These are phyloP conservation scores for Beta corolliflora DNA, from an alignment of 179 eudicot species.

Conservation along the genomic window DNA sequence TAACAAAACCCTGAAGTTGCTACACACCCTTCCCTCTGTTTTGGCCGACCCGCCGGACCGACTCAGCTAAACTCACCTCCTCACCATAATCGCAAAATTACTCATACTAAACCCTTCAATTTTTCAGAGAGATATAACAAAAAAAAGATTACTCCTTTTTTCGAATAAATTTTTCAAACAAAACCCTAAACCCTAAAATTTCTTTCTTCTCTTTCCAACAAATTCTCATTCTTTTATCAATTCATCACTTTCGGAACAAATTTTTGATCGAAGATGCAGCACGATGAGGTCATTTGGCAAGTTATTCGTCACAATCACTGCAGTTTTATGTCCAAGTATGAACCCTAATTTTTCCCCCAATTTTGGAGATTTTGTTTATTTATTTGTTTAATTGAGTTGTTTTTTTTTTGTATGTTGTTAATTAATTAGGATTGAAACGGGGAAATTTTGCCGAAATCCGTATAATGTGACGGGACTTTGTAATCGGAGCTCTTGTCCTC, in stretches of 20 bases:
- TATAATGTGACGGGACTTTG: constrained; percentile 94
- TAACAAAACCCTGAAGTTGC: not conserved
- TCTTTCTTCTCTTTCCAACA: not conserved
- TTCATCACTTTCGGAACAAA: too few relatives aligned
- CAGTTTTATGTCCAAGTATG: constrained; percentile 91
- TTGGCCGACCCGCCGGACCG: constrained; percentile 15
- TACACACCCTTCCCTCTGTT: not conserved
- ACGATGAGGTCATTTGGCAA: constrained; percentile 97
- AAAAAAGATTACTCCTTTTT: not conserved
- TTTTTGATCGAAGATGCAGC: constrained; percentile 63
- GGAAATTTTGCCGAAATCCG: constrained; percentile 86
- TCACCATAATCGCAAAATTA: not conserved
- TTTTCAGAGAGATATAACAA: not conserved
- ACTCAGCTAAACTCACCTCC: not conserved
- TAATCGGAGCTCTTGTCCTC: constrained; percentile 98
- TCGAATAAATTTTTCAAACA: not conserved
- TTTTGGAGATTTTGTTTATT: not conserved
- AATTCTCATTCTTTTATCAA: not conserved
- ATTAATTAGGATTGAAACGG: constrained; percentile 65
- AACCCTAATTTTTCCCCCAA: constrained; percentile 10
- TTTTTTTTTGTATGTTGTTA: not conserved
- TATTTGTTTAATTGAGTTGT: not conserved
- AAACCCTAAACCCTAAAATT: constrained; percentile 26
- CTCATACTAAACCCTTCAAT: not conserved
- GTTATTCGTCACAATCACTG: constrained; percentile 91